Evolutionary conservation across 306 rosid species (phyloP).

Genomic region (Hippophae rhamnoides): DNA sequence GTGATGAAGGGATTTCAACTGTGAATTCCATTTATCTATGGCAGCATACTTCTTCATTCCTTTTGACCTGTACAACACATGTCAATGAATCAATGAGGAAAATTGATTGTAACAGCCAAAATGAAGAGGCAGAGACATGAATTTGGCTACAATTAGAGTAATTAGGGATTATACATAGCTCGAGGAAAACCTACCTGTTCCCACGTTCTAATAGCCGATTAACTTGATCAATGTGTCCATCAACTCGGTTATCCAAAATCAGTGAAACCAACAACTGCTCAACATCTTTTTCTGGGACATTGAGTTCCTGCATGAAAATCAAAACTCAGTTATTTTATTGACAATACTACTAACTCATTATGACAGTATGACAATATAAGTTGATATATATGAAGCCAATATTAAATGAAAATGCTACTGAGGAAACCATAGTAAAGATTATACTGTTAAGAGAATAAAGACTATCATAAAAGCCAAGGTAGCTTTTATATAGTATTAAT

Average conservation of each 20-base stretch:
- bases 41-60: constrained; percentile 94
- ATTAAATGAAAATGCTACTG: background rate
- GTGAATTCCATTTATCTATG: constrained; percentile 89
- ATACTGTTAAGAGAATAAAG: no score
- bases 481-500: background rate
- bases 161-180: constrained; percentile 14
- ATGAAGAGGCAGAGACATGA: background rate
- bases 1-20: constrained; percentile 68
- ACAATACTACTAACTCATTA: background rate
- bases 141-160: background rate
- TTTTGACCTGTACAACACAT: constrained; percentile 53
- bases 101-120: background rate
- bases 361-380: background rate
- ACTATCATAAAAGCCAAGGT: no score
- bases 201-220: constrained; percentile 90
- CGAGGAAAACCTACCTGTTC: constrained; percentile 40
- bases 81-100: constrained; percentile 1
- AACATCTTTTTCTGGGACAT: constrained; percentile 46
- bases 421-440: background rate
- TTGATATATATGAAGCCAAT: background rate
- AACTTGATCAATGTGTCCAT: constrained; percentile 97
- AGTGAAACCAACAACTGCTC: constrained; percentile 47
- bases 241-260: constrained; percentile 85
- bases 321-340: background rate
- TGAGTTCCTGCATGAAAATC: constrained; percentile 29